Conservation (phyloP, 108 stramenopile species). For the Skeletonema grethae region DNA sequence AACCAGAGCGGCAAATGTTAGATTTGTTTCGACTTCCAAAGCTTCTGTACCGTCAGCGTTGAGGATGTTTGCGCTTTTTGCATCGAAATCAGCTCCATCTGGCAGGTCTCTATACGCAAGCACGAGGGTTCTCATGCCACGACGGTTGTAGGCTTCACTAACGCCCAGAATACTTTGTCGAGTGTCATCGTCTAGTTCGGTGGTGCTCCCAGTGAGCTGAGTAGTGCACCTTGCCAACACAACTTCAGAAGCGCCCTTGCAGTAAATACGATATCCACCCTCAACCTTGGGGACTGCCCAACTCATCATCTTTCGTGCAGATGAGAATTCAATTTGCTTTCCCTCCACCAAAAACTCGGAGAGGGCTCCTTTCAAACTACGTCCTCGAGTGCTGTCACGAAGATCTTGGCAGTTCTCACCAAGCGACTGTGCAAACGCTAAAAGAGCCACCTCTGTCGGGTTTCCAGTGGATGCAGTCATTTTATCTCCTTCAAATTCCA, state of each 20-base stretch:
- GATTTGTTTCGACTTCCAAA: conserved; percentile 64
- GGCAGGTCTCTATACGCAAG: conserved; percentile 84
- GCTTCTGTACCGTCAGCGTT: conserved; percentile 80
- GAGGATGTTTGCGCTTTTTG: conserved; percentile 44
- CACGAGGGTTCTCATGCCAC: conserved; percentile 83
- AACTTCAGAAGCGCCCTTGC: conserved; percentile 89
- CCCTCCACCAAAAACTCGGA: conserved; percentile 68
- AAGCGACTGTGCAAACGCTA: conserved; percentile 65
- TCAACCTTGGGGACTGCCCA: conserved; percentile 75
- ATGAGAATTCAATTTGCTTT: conserved; percentile 88
- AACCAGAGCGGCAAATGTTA: conserved; percentile 81
- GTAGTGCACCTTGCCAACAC: conserved; percentile 62
- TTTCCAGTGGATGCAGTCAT: conserved; percentile 75
- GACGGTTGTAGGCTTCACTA: conserved; percentile 68
- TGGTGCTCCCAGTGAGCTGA: conserved; percentile 23
- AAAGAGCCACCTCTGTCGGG: conserved; percentile 94
- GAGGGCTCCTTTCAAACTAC: conserved; percentile 61
- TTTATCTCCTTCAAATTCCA: conserved; percentile 50
- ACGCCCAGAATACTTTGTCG: conserved; percentile 33
- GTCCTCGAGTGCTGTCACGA: conserved; percentile 70
- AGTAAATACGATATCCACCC: conserved; percentile 82
- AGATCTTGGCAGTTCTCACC: conserved; percentile 67
- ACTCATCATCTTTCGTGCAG: conserved; percentile 91
- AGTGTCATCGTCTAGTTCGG: conserved; percentile 42
- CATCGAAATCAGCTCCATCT: conserved; percentile 62